phyloP scores from a whole-genome alignment of 805 yeast species.

The Saturnispora sanitii region DNA sequence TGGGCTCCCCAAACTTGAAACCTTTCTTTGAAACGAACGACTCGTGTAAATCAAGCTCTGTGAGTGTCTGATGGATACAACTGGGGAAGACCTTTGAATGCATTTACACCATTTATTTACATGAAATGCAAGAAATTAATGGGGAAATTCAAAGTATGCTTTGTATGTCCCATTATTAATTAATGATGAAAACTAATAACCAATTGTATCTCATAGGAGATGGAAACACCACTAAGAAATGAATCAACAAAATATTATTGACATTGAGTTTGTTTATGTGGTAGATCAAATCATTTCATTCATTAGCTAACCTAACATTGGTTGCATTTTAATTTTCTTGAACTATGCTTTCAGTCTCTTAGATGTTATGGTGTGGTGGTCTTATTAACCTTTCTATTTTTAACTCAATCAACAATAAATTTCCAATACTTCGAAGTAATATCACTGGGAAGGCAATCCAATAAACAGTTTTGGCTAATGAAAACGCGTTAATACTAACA shows the following conservation, averaged over 20 bases:
- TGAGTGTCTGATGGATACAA: conserved; percentile 15
- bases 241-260: conserved; percentile 48
- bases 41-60: background rate
- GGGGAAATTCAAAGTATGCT: conserved; percentile 18
- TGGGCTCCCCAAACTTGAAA: conserved; percentile 3
- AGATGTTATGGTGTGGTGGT: no score
- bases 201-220: conserved; percentile 33
- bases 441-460: no score
- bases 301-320: no score
- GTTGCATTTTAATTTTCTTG: no score
- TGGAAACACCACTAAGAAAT: conserved; percentile 43
- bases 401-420: no score
- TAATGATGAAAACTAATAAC: conserved; percentile 3
- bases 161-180: conserved; percentile 15
- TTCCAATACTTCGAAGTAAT: no score
- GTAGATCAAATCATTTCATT: conserved; percentile 53
- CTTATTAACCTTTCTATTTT: no score
- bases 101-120: conserved; percentile 17
- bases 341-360: no score
- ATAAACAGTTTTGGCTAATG: no score
- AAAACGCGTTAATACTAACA: no score
- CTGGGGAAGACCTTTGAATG: conserved; percentile 21
- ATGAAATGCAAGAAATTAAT: conserved; percentile 16
- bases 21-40: conserved; percentile 4
- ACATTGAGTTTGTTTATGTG: conserved; percentile 64